Evolutionary conservation across 306 rosid genomes (phyloP).

Genomic region (Fragaria iinumae): DNA sequence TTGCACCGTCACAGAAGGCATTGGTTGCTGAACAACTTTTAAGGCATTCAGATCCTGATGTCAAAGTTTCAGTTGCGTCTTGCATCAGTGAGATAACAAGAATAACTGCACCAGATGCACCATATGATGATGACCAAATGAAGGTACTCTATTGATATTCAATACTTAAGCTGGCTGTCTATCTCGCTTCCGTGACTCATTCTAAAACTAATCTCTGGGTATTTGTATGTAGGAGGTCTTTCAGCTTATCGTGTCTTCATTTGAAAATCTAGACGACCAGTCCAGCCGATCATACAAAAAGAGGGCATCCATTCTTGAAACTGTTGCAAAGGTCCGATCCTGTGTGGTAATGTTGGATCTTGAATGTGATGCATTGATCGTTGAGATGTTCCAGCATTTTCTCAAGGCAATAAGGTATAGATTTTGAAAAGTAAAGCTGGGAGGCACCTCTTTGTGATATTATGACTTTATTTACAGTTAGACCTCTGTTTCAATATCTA

Average conservation of each 20-base stretch:
- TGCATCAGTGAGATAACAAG: conserved; percentile 94
- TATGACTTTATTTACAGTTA: not conserved
- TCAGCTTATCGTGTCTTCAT: conserved; percentile 80
- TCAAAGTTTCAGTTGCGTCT: conserved; percentile 81
- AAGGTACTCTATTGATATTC: conserved; percentile 48
- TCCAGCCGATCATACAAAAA: conserved; percentile 62
- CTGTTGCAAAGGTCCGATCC: conserved; percentile 89
- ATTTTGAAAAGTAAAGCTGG: not conserved
- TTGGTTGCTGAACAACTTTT: conserved; percentile 56
- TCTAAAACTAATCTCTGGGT: not conserved
- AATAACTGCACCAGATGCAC: conserved; percentile 95
- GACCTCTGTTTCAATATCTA: not conserved
- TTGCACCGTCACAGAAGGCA: conserved; percentile 69
- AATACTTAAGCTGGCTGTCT: not conserved
- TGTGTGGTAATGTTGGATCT: conserved; percentile 97
- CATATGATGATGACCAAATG: conserved; percentile 90
- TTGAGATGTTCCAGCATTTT: conserved; percentile 91
- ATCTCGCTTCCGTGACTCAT: not conserved
- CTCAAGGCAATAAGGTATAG: conserved; percentile 69
- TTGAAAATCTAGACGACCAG: conserved; percentile 72
- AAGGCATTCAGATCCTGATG: conserved; percentile 68
- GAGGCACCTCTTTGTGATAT: not conserved
- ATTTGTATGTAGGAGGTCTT: conserved; percentile 68
- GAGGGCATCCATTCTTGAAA: conserved; percentile 76
- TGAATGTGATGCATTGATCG: conserved; percentile 77